These are phyloP conservation scores for Miscanthus lutarioriparius DNA, from an alignment of 176 grass and related monocot species.

Conservation along the genomic window DNA sequence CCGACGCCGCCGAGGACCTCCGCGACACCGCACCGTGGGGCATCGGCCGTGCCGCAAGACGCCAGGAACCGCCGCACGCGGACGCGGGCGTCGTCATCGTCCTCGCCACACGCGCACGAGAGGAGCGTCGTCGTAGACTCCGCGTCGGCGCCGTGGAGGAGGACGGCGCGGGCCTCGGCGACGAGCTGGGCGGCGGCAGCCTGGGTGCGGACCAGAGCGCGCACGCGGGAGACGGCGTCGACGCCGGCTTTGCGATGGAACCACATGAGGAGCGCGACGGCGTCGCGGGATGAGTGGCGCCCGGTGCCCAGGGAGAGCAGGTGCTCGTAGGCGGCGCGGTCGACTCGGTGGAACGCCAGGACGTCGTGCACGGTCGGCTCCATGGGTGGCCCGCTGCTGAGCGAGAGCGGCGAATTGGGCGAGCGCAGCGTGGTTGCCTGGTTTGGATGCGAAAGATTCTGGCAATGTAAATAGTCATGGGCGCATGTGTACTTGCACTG, in stretches of 20 bases:
- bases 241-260: slow-evolving; percentile 30
- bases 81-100: neutral
- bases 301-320: slow-evolving; percentile 32
- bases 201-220: neutral
- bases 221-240: slow-evolving; percentile 42
- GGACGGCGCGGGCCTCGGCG: slow-evolving; percentile 47
- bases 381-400: neutral
- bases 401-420: neutral
- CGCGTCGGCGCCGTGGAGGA: slow-evolving; percentile 33
- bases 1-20: slow-evolving; percentile 48
- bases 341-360: slow-evolving; percentile 69
- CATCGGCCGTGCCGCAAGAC: slow-evolving; percentile 11
- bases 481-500: neutral
- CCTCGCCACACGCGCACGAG: slow-evolving; percentile 13
- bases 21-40: slow-evolving; percentile 28
- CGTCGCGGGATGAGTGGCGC: slow-evolving; percentile 45
- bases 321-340: slow-evolving; percentile 66
- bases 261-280: slow-evolving; percentile 82
- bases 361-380: slow-evolving; percentile 56
- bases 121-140: neutral
- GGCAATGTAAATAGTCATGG: neutral
- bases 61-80: slow-evolving; percentile 27
- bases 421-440: neutral
- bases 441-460: neutral
- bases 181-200: slow-evolving; percentile 39